Evolutionary conservation across 805 yeast genomes (phyloP).

Genomic region (Yarrowia sp.): DNA sequence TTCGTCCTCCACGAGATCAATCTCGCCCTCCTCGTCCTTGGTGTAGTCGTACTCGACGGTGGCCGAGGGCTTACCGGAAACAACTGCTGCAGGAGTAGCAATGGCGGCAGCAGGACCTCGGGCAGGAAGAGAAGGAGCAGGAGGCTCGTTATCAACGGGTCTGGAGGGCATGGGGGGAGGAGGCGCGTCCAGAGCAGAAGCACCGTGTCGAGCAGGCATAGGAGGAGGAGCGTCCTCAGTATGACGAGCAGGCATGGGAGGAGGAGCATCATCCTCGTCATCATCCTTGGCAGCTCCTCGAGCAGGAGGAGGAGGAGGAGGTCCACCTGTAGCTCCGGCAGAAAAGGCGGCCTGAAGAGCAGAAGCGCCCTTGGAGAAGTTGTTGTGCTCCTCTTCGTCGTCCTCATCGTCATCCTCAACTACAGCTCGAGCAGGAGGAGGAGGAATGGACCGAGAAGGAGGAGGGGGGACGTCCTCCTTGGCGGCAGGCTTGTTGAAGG

Average conservation of each 20-base stretch:
- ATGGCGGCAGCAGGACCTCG: slow-evolving; percentile 28
- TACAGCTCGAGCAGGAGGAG: slow-evolving; percentile 33
- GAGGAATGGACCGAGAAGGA: slow-evolving; percentile 29
- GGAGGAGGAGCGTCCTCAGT: slow-evolving; percentile 28
- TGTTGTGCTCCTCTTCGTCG: slow-evolving; percentile 28
- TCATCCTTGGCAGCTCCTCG: slow-evolving; percentile 28
- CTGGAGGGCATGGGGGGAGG: slow-evolving; percentile 26
- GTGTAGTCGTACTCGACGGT: slow-evolving; percentile 78
- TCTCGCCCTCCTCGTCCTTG: slow-evolving; percentile 75
- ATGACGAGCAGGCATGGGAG: slow-evolving; percentile 31
- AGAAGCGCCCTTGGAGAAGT: slow-evolving; percentile 26
- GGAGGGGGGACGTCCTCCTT: slow-evolving; percentile 26
- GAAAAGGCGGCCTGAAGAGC: slow-evolving; percentile 31
- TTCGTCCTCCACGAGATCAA: slow-evolving; percentile 66
- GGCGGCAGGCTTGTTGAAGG: slow-evolving; percentile 7
- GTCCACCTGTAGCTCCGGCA: slow-evolving; percentile 29
- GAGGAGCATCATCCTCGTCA: slow-evolving; percentile 33
- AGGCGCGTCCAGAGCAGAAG: slow-evolving; percentile 3
- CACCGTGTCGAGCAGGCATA: slow-evolving; percentile 21
- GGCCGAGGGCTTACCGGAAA: slow-evolving; percentile 47
- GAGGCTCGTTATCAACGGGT: slow-evolving; percentile 28
- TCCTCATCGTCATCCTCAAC: slow-evolving; percentile 30
- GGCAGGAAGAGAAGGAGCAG: slow-evolving; percentile 32
- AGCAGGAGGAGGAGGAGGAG: slow-evolving; percentile 28
- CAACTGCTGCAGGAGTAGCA: slow-evolving; percentile 35